Evolutionary conservation across 2,329 filamentous ascomycete genomes (phyloP).

Genomic region (Verticillium zaregamsianum): DNA sequence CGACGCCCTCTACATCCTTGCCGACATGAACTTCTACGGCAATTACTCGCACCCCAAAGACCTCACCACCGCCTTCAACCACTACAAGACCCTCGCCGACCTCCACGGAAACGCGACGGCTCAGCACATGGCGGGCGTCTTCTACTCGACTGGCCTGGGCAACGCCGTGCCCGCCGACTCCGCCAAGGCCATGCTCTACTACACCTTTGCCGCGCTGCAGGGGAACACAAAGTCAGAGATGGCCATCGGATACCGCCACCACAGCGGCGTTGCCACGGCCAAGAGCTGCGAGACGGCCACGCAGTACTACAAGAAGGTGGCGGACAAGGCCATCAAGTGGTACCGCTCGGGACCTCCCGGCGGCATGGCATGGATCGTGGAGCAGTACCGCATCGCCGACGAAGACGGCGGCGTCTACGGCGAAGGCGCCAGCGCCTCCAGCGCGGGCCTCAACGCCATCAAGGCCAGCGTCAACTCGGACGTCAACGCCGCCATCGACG

Average conservation of each 20-base stretch:
- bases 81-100: slow-evolving; percentile 75
- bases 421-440: slow-evolving; percentile 86
- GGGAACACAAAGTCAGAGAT: slow-evolving; percentile 87
- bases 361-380: slow-evolving; percentile 70
- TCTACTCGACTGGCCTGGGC: slow-evolving; percentile 91
- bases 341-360: slow-evolving; percentile 87
- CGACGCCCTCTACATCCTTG: slow-evolving; percentile 84
- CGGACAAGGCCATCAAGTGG: slow-evolving; percentile 87
- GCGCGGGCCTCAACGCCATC: slow-evolving; percentile 77
- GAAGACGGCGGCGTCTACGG: slow-evolving; percentile 91
- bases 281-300: slow-evolving; percentile 82
- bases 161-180: slow-evolving; percentile 79
- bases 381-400: slow-evolving; percentile 84
- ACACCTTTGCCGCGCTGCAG: slow-evolving; percentile 84
- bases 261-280: slow-evolving; percentile 78
- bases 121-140: slow-evolving; percentile 91
- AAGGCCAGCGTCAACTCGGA: slow-evolving; percentile 71
- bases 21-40: slow-evolving; percentile 94
- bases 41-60: slow-evolving; percentile 86
- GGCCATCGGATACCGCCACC: slow-evolving; percentile 84
- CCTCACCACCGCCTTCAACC: slow-evolving; percentile 71
- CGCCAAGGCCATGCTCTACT: slow-evolving; percentile 86
- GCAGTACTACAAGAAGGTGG: slow-evolving; percentile 87
- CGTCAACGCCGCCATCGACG: slow-evolving; percentile 80
- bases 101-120: slow-evolving; percentile 84